Evolutionary conservation across 768 basidiomycete genomes (phyloP), one percentile per base, ranked within the genome.

Genomic region (Boletus rufocinnamomeus): DNA sequence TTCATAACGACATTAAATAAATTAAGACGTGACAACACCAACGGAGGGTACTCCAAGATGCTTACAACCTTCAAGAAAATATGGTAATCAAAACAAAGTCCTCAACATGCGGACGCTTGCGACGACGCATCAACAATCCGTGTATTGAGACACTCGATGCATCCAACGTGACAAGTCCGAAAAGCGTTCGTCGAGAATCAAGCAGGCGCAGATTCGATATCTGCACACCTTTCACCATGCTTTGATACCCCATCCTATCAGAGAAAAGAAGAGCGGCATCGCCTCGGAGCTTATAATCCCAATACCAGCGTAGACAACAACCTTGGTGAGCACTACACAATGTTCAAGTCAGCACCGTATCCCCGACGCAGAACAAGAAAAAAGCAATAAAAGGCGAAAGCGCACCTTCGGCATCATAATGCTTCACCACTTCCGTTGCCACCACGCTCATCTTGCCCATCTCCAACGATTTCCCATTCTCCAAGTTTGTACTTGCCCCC

Each of bases 251-350:
- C 85, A 89, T 2, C 86, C 89, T 8, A 89, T 63, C 3, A 82
- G 52, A 63, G 88, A 84, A 64, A 91, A 93, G 64, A 84, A 70
- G 14, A 87, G 74, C 0, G 93, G 93, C 34, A 88, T 76, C 0
- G 77, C 72, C 62, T 88, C 85, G 16, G 76, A 72, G 2, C 87
- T 83, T 13, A 95, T 68, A 14, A 89, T 72, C 0, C 83, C 93
- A 59, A 98, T 96, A 0, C 95, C 95, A 51, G 83, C 80, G 69
- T 98, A 96, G 6, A 95, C 94, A 45, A 93, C 84, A 14, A 95
- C 86, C 76, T 95, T 95, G 28, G 93, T 95, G 60, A 95, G 73
- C 9, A 95, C 93, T 93, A 59, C 27, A 45, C 30, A 5, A n/a
- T n/a, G n/a, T 32, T 8, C 10, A 2, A n/a, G 44, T 30, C n/a